phyloP scores from a whole-genome alignment of 225 moss, liverwort and hornwort genomes.

The Sphagnum tenellum region DNA sequence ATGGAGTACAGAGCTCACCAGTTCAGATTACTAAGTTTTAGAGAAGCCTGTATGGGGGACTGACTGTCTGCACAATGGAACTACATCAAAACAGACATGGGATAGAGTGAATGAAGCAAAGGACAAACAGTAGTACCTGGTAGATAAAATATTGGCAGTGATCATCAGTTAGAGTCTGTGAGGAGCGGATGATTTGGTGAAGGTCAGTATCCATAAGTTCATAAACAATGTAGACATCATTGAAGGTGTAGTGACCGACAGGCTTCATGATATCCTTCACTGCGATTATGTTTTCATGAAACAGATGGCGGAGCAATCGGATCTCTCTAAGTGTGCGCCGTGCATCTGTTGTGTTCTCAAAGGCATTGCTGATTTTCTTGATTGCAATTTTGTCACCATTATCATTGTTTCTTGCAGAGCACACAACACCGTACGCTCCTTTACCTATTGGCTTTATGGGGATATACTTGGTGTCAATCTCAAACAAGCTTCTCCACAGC shows the following conservation, averaged over 20 bases:
- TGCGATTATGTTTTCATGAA: conserved; percentile 92
- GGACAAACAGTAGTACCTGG: conserved; percentile 38
- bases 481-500: conserved; percentile 88
- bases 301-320: conserved; percentile 80
- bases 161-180: conserved; percentile 94
- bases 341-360: conserved; percentile 96
- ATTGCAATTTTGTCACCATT: conserved; percentile 85
- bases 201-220: conserved; percentile 99
- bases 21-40: too few relatives aligned
- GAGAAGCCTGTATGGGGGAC: too few relatives aligned
- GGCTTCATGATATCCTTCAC: conserved; percentile 99
- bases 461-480: conserved; percentile 91
- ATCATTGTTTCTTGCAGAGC: conserved; percentile 79
- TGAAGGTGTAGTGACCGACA: conserved; percentile 63
- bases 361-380: conserved; percentile 98
- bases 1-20: too few relatives aligned
- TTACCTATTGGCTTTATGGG: conserved; percentile 98
- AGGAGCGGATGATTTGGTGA: conserved; percentile 97
- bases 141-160: conserved; percentile 99
- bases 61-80: neutral
- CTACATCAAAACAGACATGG: neutral
- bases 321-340: conserved; percentile 90
- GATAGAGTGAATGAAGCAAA: neutral
- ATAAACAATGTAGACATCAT: conserved; percentile 94
- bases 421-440: conserved; percentile 95